Percentiles rank a stretch among this genome's conserved stretches.
Conservation (phyloP, 1,284 basidiomycete species). For the Golubevia sp. region DNA sequence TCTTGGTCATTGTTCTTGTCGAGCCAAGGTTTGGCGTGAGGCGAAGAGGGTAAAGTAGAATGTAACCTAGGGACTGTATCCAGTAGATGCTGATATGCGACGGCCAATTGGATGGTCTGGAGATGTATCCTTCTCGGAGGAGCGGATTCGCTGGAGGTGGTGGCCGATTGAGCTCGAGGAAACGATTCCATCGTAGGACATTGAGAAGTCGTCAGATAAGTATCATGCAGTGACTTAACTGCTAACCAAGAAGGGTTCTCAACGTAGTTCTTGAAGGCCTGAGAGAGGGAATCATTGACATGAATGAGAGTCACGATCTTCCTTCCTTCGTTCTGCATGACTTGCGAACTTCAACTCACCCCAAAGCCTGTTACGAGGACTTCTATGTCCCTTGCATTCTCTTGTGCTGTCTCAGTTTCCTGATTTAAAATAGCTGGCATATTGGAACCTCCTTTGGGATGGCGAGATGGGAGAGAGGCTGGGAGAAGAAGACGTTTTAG, state of each 20-base stretch:
- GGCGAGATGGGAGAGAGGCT: too few species aligned
- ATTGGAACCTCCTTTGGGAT: too few species aligned
- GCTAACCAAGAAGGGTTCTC: slow-evolving; percentile 32
- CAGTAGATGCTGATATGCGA: slow-evolving; percentile 21
- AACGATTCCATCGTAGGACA: too few species aligned
- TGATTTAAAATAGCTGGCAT: too few species aligned
- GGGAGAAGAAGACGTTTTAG: too few species aligned
- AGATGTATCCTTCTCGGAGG: slow-evolving; percentile 9
- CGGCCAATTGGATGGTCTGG: slow-evolving; percentile 26
- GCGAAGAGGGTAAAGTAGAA: neutral
- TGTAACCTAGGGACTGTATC: slow-evolving; percentile 24
- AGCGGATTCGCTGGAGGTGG: neutral
- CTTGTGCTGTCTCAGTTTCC: too few species aligned
- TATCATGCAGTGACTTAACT: slow-evolving; percentile 19
- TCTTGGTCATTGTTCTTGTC: slow-evolving; percentile 11
- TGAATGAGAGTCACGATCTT: neutral
- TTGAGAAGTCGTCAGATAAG: slow-evolving; percentile 7
- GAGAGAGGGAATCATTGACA: neutral
- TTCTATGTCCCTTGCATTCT: slow-evolving; percentile 2
- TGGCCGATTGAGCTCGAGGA: too few species aligned
- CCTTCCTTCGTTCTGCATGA: neutral
- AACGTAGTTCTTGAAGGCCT: slow-evolving; percentile 20
- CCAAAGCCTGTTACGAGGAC: slow-evolving; percentile 33
- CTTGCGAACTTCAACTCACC: slow-evolving; percentile 3
- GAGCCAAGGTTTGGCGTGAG: slow-evolving; percentile 16